Evolutionary conservation across 176 grass and related monocot species (phyloP).

Genomic region (Carex pumila): DNA sequence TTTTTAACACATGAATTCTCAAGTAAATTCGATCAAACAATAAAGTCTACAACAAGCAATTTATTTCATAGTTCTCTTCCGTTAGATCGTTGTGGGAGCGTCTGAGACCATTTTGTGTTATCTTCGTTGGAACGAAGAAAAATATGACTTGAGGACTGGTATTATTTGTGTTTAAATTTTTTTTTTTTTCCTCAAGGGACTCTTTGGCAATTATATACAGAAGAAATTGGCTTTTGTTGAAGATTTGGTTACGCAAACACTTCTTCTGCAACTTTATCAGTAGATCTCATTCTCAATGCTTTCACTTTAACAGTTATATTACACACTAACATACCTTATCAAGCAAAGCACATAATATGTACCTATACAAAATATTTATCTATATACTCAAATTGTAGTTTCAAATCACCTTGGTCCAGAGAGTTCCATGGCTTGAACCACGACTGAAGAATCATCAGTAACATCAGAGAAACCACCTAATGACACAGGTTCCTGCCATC

Average conservation of each 20-base stretch:
- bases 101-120: too few species aligned
- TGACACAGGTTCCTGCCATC: slow-evolving; percentile 15
- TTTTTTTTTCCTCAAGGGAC: neutral
- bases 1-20: too few species aligned
- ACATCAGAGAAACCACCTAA: slow-evolving; percentile 48
- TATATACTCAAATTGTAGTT: neutral
- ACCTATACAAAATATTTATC: neutral
- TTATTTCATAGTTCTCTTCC: too few species aligned
- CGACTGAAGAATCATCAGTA: slow-evolving; percentile 50
- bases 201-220: neutral
- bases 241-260: neutral
- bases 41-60: too few species aligned
- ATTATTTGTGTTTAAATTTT: neutral
- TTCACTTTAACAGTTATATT: neutral
- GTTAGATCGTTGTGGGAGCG: too few species aligned
- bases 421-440: slow-evolving; percentile 75
- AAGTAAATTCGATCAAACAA: too few species aligned
- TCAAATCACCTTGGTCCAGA: slow-evolving; percentile 67
- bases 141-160: neutral
- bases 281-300: neutral
- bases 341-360: neutral
- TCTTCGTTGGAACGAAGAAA: neutral
- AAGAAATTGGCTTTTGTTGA: neutral
- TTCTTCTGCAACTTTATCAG: neutral
- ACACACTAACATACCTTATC: neutral